Conservation (phyloP, 1,284 basidiomycete species). For the Puccinia polysora region DNA sequence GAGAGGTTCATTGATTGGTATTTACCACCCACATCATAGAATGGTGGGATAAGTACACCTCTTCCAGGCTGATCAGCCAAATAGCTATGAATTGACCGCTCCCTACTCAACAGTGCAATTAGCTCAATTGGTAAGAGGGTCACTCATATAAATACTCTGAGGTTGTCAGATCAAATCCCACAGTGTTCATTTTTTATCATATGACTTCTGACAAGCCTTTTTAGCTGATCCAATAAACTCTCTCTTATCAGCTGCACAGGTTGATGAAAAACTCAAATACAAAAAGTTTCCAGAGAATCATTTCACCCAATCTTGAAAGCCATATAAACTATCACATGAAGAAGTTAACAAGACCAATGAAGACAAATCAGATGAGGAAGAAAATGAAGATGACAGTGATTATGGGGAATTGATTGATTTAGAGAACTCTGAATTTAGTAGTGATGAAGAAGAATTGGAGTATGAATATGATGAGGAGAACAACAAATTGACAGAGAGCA, state of each 20-base stretch:
- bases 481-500: not conserved
- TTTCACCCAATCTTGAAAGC: not conserved
- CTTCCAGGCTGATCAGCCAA: no score
- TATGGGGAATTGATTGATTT: constrained; percentile 3
- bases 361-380: not conserved
- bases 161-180: no score
- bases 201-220: no score
- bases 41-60: no score
- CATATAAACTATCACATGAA: not conserved
- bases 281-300: constrained; percentile 23
- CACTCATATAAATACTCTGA: no score
- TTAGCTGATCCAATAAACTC: not conserved
- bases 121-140: no score
- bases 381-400: not conserved
- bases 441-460: not conserved
- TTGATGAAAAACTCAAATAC: constrained; percentile 9
- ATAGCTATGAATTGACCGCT: no score
- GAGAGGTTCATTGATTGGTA: no score
- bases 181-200: no score
- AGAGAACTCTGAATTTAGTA: no score
- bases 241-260: not conserved
- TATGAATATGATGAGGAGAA: not conserved
- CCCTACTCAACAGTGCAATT: no score
- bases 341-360: not conserved
- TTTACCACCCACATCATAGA: no score